Evolutionary conservation across 257 asterid genomes (phyloP).

Genomic region (Coffea canephora): DNA sequence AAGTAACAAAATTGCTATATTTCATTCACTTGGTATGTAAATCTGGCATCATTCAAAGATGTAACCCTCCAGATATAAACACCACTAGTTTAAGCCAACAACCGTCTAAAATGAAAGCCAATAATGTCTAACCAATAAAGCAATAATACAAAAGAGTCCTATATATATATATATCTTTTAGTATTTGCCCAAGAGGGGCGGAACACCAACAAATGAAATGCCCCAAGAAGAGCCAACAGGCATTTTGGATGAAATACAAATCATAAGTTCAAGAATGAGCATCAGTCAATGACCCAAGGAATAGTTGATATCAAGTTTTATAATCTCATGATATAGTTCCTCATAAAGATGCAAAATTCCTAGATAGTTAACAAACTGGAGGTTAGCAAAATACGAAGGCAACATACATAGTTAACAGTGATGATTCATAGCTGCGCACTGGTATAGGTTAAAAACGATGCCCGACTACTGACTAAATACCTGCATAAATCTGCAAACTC

Average conservation of each 20-base stretch:
- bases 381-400: too few species aligned
- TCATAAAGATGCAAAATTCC: background rate
- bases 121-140: background rate
- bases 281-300: background rate
- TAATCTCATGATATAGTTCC: background rate
- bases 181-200: too few species aligned
- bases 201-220: background rate
- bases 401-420: background rate
- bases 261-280: background rate
- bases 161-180: too few species aligned
- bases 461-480: background rate
- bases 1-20: too few species aligned
- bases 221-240: background rate
- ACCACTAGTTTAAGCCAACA: background rate
- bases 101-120: background rate
- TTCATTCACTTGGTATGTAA: background rate
- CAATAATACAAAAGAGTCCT: too few species aligned
- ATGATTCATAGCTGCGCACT: background rate
- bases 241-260: background rate
- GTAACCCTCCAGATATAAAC: background rate
- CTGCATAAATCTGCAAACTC: conserved; percentile 2
- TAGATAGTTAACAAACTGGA: background rate
- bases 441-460: background rate
- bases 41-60: background rate
- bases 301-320: background rate